phyloP scores from a whole-genome alignment of 306 rosid species.

The Betula pendula region DNA sequence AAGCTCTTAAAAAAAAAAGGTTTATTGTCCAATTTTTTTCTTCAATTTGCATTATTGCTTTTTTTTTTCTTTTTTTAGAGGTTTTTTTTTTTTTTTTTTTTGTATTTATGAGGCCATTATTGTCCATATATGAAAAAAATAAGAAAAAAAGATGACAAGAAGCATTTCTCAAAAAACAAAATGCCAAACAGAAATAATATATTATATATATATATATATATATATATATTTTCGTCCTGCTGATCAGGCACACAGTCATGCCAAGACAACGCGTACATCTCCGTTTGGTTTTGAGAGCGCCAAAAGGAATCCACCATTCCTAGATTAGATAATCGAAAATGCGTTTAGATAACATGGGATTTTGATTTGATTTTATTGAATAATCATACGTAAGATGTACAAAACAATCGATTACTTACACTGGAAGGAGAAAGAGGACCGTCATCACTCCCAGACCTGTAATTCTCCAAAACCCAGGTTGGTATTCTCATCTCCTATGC shows the following conservation, averaged over 20 bases:
- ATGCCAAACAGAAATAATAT: no score
- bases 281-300: slow-evolving; percentile 4
- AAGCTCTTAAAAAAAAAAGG: no score
- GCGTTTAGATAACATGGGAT: background rate
- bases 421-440: slow-evolving; percentile 9
- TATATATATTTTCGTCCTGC: background rate
- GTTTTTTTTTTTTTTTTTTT: no score
- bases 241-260: background rate
- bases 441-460: slow-evolving; percentile 4
- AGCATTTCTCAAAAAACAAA: no score
- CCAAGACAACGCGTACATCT: slow-evolving; percentile 26
- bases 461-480: slow-evolving; percentile 24
- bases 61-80: no score
- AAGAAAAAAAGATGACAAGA: no score
- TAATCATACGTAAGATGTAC: background rate
- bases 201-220: no score
- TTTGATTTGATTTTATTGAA: background rate
- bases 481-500: slow-evolving; percentile 13
- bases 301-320: slow-evolving; percentile 9
- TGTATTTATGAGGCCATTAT: no score
- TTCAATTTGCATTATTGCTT: no score
- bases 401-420: background rate
- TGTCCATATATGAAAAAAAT: no score
- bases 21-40: no score
- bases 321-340: background rate